Evolutionary conservation across 2,329 filamentous ascomycete species (phyloP).

Genomic region (Acrocalymma vagum): DNA sequence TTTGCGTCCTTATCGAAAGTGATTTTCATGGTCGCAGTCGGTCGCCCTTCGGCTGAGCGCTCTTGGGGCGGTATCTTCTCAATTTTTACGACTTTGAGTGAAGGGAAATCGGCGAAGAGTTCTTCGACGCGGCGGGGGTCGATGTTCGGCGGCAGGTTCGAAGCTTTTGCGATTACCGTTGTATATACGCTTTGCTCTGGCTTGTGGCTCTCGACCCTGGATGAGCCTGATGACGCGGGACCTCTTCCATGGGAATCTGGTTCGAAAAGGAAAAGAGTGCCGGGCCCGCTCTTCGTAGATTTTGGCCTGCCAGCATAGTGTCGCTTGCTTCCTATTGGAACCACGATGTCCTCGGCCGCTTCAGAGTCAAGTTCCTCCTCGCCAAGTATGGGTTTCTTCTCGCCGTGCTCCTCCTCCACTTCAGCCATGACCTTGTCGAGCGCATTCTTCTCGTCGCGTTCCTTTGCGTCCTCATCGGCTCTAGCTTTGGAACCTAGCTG

Average conservation of each 20-base stretch:
- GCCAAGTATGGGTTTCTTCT: constrained; percentile 31
- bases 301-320: constrained; percentile 39
- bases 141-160: constrained; percentile 40
- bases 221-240: constrained; percentile 20
- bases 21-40: constrained; percentile 39
- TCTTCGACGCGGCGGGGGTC: constrained; percentile 31
- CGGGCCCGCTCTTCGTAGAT: constrained; percentile 43
- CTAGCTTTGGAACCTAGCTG: constrained; percentile 34
- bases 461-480: constrained; percentile 41
- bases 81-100: constrained; percentile 42
- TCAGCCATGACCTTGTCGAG: constrained; percentile 42
- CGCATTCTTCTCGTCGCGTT: constrained; percentile 39
- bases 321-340: constrained; percentile 37
- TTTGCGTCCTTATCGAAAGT: constrained; percentile 41
- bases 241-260: constrained; percentile 26
- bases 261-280: constrained; percentile 42
- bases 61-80: constrained; percentile 35
- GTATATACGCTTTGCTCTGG: constrained; percentile 35
- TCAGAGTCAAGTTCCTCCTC: constrained; percentile 28
- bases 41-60: constrained; percentile 26
- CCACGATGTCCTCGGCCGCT: constrained; percentile 31
- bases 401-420: constrained; percentile 38
- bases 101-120: constrained; percentile 38
- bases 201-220: constrained; percentile 21
- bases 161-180: constrained; percentile 40